Conservation (phyloP, 225 moss, liverwort and hornwort species). For the Pseudisothecium myosuroides region DNA sequence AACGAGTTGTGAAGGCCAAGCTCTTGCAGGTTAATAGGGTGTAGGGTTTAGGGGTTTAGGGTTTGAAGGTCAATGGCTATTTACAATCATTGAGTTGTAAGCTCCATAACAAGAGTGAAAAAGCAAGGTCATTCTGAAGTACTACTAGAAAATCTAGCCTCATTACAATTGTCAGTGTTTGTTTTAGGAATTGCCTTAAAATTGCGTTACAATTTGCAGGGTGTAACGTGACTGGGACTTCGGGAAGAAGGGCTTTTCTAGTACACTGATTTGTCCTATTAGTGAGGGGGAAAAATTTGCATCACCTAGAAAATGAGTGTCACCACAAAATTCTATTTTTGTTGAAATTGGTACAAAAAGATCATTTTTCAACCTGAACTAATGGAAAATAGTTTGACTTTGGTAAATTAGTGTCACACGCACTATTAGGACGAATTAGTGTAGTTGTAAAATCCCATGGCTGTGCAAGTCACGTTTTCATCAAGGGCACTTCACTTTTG, state of each 20-base stretch:
- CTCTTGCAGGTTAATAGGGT: constrained; percentile 90
- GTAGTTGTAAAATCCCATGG: not conserved
- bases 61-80: not conserved
- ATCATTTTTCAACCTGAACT: not conserved
- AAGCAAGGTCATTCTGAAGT: not conserved
- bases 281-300: not conserved
- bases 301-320: not conserved
- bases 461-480: not conserved
- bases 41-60: too few relatives aligned
- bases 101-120: not conserved
- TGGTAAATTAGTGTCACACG: not conserved
- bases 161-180: not conserved
- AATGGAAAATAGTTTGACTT: not conserved
- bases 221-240: not conserved
- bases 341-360: not conserved
- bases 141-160: not conserved
- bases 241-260: not conserved
- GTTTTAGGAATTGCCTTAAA: not conserved
- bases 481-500: not conserved
- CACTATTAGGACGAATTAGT: not conserved
- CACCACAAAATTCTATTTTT: not conserved
- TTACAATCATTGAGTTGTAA: not conserved
- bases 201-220: not conserved
- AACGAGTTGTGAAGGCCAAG: constrained; percentile 86
- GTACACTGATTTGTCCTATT: not conserved